Percentiles rank a stretch among this genome's conserved stretches.
These are phyloP conservation scores for Spirogloea muscicola DNA, from an alignment of 139 green algal genomes.

Conservation along the genomic window DNA sequence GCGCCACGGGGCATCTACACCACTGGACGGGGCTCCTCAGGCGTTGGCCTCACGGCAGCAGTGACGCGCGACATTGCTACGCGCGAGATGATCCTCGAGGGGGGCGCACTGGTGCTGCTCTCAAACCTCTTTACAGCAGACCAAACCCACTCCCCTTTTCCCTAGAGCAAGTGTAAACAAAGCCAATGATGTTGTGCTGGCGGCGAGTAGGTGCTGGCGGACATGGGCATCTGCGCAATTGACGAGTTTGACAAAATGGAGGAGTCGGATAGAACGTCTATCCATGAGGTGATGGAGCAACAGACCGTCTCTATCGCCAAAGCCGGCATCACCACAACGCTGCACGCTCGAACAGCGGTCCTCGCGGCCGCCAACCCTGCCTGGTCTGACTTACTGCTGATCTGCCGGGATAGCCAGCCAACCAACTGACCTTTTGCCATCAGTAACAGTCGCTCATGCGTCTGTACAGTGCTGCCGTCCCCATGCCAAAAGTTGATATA, in stretches of 20 bases:
- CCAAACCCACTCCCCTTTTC: background rate
- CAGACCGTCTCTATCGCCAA: conserved; percentile 99
- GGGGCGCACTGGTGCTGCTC: conserved; percentile 84
- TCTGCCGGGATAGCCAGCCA: no score
- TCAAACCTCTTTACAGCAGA: background rate
- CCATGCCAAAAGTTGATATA: no score
- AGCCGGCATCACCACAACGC: conserved; percentile 96
- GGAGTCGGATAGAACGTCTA: conserved; percentile 93
- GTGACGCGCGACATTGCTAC: conserved; percentile 83
- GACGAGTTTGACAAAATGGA: conserved; percentile 99
- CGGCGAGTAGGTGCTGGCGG: conserved; percentile 94
- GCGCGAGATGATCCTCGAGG: conserved; percentile 94
- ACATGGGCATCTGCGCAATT: conserved; percentile 98
- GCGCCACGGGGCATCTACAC: conserved; percentile 91
- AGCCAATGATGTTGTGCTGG: conserved; percentile 12
- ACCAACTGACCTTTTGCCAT: no score
- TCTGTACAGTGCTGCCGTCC: no score
- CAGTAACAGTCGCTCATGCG: no score
- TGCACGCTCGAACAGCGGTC: conserved; percentile 96
- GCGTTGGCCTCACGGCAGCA: conserved; percentile 91
- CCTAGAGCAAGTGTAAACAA: background rate
- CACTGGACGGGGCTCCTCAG: conserved; percentile 89
- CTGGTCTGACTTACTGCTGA: no score
- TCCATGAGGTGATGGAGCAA: conserved; percentile 87
- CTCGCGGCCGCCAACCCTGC: conserved; percentile 95